Base-by-base conservation (phyloP, 2,329 filamentous ascomycete genomes). In the Ophiocordyceps australis region DNA sequence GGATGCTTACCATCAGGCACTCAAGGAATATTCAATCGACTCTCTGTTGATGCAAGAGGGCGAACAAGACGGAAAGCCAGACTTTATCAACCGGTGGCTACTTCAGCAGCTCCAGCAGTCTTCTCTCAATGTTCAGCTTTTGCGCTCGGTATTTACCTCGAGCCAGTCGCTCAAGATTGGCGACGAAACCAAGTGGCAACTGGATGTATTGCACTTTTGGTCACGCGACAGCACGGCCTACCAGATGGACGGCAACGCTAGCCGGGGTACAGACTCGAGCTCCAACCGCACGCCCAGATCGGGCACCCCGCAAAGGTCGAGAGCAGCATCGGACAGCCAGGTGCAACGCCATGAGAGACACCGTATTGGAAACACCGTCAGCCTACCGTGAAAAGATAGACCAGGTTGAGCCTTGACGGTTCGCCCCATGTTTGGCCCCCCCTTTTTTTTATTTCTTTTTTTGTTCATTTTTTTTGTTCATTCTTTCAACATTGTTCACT, bases 21-120 rank as follows among this genome's bases (percentile, higher is more conserved):
- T 50, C 26, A 65, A 61, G 30, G 62, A 66, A 36, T 52, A 49
- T n/a, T 48, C 46, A 17, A 65, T 65, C 26, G 43, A 55, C 22
- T 49, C 41, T 5, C 46, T 63, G 9, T 38, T 63, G 25, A n/a
- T n/a, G n/a, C 35, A 34, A 14, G 50, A 53, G 3, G 36, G 42
- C 4, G 37, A 46, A 9, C 36, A 38, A 3, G 49, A 48, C 3
- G 47, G 51, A 34, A 58, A 54, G 32, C 42, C 40, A 2, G 54
- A 62, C 25, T 62, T 52, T 29, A 52, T 68, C 35, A 49, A 49
- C 33, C 49, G 58, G 21, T 68, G 64, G 63, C 42, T 68, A 3
- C 47, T 67, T 9, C 57, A 66, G 24, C 54, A 56, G 22, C 46
- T 68, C 21, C 53, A 59, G 19, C 43, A 48, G 10, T 61, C 56